Conservation (phyloP, 2,329 filamentous ascomycete species). For the Diaporthe sp. region DNA sequence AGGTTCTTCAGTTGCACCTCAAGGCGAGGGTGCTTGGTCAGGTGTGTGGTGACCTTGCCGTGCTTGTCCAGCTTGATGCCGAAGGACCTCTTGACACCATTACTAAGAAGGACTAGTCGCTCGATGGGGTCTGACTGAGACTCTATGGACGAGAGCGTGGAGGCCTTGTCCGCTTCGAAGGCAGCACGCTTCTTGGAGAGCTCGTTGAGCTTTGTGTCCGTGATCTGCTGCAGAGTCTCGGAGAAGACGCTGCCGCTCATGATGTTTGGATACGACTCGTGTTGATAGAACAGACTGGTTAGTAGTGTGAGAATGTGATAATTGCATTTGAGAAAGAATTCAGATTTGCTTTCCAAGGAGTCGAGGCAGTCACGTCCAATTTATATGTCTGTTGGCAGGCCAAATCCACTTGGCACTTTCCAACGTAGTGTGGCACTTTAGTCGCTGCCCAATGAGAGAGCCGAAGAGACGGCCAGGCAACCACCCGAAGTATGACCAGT, state of each 20-base stretch:
- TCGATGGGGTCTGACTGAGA: conserved; percentile 46
- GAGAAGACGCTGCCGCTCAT: conserved; percentile 55
- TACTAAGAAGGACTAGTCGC: conserved; percentile 51
- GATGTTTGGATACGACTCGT: background rate
- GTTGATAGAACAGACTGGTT: background rate
- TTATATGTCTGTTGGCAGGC: conserved; percentile 6
- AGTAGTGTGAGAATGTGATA: background rate
- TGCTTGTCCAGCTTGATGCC: conserved; percentile 66
- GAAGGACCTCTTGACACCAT: conserved; percentile 55
- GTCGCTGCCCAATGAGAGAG: conserved; percentile 20
- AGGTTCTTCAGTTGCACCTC: conserved; percentile 55
- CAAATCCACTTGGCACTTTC: conserved; percentile 15
- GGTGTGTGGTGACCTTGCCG: conserved; percentile 55
- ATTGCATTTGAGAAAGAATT: background rate
- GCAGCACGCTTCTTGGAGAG: conserved; percentile 56
- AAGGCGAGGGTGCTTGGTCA: conserved; percentile 48
- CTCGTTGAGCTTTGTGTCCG: conserved; percentile 59
- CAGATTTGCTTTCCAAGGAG: background rate
- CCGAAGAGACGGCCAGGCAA: background rate
- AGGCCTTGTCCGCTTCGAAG: conserved; percentile 54
- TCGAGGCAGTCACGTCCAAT: background rate
- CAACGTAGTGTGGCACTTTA: background rate
- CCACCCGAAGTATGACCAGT: background rate
- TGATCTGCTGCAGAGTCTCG: conserved; percentile 59
- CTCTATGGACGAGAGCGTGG: conserved; percentile 49